A percentile compares a stretch with the other conserved stretches of the same genome.
Evolutionary conservation across 1,139 yeast genomes (phyloP).

Genomic region (Suhomyces yuchorum): DNA sequence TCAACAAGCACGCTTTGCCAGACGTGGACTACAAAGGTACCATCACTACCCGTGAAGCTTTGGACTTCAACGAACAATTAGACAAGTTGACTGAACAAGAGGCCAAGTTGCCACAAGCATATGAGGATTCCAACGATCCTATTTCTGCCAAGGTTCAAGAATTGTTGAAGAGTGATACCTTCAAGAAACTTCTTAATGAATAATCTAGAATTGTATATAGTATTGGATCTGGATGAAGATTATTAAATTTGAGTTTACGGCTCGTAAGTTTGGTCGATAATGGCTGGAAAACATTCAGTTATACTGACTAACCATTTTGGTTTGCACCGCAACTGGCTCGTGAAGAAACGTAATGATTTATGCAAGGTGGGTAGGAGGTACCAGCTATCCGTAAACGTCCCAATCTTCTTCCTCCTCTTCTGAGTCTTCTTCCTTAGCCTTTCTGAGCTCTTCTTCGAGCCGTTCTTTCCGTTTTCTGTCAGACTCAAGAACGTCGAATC

Average conservation of each 20-base stretch:
- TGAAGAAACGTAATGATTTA: too few species aligned
- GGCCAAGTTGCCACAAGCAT: constrained; percentile 39
- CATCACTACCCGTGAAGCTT: constrained; percentile 60
- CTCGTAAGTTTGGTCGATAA: too few species aligned
- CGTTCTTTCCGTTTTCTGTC: constrained; percentile 45
- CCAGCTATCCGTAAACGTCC: constrained; percentile 76
- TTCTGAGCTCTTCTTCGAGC: constrained; percentile 39
- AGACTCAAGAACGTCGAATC: constrained; percentile 62
- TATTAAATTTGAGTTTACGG: too few species aligned
- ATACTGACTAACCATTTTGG: too few species aligned
- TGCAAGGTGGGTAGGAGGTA: too few species aligned
- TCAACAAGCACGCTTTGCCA: constrained; percentile 74
- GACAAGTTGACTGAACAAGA: constrained; percentile 31
- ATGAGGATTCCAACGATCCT: constrained; percentile 51
- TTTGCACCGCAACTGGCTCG: too few species aligned
- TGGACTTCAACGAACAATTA: constrained; percentile 41
- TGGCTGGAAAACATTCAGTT: too few species aligned
- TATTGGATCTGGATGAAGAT: background rate
- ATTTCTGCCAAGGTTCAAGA: constrained; percentile 75
- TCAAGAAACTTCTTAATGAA: constrained; percentile 37
- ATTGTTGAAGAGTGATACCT: constrained; percentile 57
- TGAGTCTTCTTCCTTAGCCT: constrained; percentile 53
- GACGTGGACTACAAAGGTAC: constrained; percentile 85
- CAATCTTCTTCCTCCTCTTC: constrained; percentile 72
- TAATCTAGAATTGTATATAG: constrained; percentile 7